Percentiles rank a stretch among this genome's conserved stretches.
Conservation (phyloP, 768 basidiomycete genomes). For the Rhodotorula sphaerocarpa region DNA sequence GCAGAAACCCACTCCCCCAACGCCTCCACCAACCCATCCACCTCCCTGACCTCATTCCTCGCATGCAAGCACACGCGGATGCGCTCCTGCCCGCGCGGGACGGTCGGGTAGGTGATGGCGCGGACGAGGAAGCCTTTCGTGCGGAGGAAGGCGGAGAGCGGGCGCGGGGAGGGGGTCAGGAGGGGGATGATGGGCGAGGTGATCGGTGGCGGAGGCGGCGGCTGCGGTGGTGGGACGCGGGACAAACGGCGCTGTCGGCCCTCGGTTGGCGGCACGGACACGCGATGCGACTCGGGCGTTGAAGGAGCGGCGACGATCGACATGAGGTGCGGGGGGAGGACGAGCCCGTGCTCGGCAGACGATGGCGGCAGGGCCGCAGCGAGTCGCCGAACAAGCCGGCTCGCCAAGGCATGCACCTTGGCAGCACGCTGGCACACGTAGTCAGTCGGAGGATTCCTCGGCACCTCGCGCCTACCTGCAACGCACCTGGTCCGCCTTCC, state of each 20-base stretch:
- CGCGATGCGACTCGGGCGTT: conserved; percentile 59
- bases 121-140: conserved; percentile 43
- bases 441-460: not conserved
- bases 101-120: conserved; percentile 60
- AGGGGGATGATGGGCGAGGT: conserved; percentile 77
- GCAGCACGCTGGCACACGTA: not conserved
- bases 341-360: conserved; percentile 36
- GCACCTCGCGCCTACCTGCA: not conserved
- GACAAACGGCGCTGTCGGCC: not conserved
- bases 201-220: not conserved
- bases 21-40: conserved; percentile 53
- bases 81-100: conserved; percentile 74
- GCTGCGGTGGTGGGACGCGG: not conserved
- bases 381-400: conserved; percentile 18
- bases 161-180: conserved; percentile 65
- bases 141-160: conserved; percentile 61
- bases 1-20: conserved; percentile 46
- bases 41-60: conserved; percentile 58
- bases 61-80: conserved; percentile 84
- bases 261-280: no score
- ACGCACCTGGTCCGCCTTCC: conserved; percentile 48
- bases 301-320: not conserved
- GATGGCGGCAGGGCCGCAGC: conserved; percentile 40
- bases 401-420: conserved; percentile 28
- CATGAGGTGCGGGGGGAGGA: conserved; percentile 47